Base-by-base conservation (phyloP, 371 early-diverging fungal genomes). In the Rhizopus delemar region DNA sequence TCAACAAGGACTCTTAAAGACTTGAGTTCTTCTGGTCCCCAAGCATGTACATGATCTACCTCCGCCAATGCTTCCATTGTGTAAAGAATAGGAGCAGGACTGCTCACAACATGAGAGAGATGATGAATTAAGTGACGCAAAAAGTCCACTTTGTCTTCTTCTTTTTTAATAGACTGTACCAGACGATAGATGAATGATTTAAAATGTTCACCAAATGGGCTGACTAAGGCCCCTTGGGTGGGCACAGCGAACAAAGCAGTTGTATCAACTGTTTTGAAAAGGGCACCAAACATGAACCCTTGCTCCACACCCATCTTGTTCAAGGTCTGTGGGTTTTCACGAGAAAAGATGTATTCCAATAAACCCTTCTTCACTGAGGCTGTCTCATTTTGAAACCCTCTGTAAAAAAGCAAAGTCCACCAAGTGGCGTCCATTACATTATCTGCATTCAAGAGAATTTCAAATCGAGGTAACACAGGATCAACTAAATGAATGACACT, bases 401-500 rank as follows among this genome's bases (percentile, higher is more conserved):
- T 66, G 15, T 72, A 72, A 15, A 79, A 61, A 15, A 79, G 32
- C 3, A 75, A 41, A 16, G 68, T 72, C 79, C 79, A 79, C 79
- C 79, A 79, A 2, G 76, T 68, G 7, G 79, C 53, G 53, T 78
- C 75, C 41, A 75, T 35, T 5, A 35, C 46, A 0, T 52, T 45
- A 8, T 69, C 62, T 0, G 62, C 51, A 15, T 65, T 61, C 16
- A 79, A 46, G 8, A 76, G 50, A 2, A 56, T 29, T 43, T 79
- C 69, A 34, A 77, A 67, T n/a, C 74, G 56, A 29, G 77, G 78
- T 11, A 80, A 51, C 0, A 80, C 74, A 22, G 80, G 80, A 15
- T 78, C 78, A 1, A 85, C 75, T 0, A 87, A 63, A 63, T 87
- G 87, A 35, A 73, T 62, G 9, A 74, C 75, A 9, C 67, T 64